phyloP scores from a whole-genome alignment of 306 rosid species.

The Neltuma alba region DNA sequence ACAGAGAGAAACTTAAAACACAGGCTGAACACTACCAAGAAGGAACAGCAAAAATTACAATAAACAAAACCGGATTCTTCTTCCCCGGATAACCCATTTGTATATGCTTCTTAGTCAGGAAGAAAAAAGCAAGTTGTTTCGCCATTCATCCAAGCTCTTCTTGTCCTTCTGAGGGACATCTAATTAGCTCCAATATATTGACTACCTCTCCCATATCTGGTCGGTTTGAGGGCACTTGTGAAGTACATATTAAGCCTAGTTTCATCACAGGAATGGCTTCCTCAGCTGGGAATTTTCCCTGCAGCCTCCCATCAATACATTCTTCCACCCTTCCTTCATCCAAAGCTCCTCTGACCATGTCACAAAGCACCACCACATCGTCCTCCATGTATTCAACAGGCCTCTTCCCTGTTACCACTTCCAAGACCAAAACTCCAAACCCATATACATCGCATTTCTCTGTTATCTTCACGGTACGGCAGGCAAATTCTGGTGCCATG shows the following conservation, averaged over 20 bases:
- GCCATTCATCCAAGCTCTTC: constrained; percentile 70
- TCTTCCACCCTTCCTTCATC: constrained; percentile 97
- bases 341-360: constrained; percentile 91
- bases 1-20: constrained; percentile 59
- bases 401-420: constrained; percentile 89
- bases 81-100: constrained; percentile 69
- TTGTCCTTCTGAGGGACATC: constrained; percentile 95
- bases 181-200: constrained; percentile 90
- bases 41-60: constrained; percentile 32
- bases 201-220: constrained; percentile 99
- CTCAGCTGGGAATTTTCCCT: constrained; percentile 84
- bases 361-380: constrained; percentile 96
- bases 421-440: constrained; percentile 85
- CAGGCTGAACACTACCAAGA: constrained; percentile 42
- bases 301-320: constrained; percentile 80
- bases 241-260: constrained; percentile 91
- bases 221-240: constrained; percentile 96
- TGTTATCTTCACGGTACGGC: constrained; percentile 92
- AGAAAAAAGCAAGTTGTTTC: constrained; percentile 42
- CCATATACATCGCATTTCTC: constrained; percentile 97
- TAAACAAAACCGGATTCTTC: constrained; percentile 86
- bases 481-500: constrained; percentile 99
- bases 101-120: constrained; percentile 44
- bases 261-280: constrained; percentile 95
- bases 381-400: constrained; percentile 99